A percentile compares a stretch with the other conserved stretches of the same genome.
Evolutionary conservation across 768 basidiomycete species (phyloP).

Genomic region (Mrakia frigida): DNA sequence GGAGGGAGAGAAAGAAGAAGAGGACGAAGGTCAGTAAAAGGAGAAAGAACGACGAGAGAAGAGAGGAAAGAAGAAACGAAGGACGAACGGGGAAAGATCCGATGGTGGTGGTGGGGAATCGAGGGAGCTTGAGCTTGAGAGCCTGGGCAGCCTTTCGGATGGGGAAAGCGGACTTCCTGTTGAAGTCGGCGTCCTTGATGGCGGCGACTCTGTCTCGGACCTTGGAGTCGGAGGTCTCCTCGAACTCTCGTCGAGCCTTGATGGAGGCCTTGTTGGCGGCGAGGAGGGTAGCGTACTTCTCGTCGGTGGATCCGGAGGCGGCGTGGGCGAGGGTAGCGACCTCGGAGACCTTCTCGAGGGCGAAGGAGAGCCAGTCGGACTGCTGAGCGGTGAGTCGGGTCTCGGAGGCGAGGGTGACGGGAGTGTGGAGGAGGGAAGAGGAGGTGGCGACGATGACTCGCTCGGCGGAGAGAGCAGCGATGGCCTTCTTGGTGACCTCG

Average conservation of each 20-base stretch:
- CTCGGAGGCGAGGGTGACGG: slow-evolving; percentile 90
- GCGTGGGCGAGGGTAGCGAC: slow-evolving; percentile 79
- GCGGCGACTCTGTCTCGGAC: slow-evolving; percentile 92
- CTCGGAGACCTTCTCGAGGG: slow-evolving; percentile 88
- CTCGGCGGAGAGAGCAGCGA: slow-evolving; percentile 67
- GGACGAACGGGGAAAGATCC: slow-evolving; percentile 84
- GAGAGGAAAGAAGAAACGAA: slow-evolving; percentile 3
- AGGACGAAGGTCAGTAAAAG: not conserved
- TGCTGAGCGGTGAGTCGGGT: slow-evolving; percentile 80
- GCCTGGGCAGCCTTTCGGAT: slow-evolving; percentile 81
- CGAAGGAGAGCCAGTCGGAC: slow-evolving; percentile 98
- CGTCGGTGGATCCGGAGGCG: slow-evolving; percentile 76
- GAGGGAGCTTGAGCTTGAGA: slow-evolving; percentile 81
- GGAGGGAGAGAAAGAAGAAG: slow-evolving; percentile 17
- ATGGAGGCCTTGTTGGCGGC: slow-evolving; percentile 89
- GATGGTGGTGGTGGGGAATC: slow-evolving; percentile 97
- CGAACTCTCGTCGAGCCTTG: slow-evolving; percentile 88
- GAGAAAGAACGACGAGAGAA: not conserved
- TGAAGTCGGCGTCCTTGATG: slow-evolving; percentile 76
- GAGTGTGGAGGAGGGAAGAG: slow-evolving; percentile 96
- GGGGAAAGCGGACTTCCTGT: slow-evolving; percentile 84
- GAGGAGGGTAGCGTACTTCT: slow-evolving; percentile 60
- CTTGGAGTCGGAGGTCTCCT: slow-evolving; percentile 83
- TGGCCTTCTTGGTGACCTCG: slow-evolving; percentile 74
- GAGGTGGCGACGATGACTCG: slow-evolving; percentile 93